These are phyloP conservation scores for Aspergillus tanneri DNA, from an alignment of 2,329 filamentous ascomycete species.

Conservation along the genomic window DNA sequence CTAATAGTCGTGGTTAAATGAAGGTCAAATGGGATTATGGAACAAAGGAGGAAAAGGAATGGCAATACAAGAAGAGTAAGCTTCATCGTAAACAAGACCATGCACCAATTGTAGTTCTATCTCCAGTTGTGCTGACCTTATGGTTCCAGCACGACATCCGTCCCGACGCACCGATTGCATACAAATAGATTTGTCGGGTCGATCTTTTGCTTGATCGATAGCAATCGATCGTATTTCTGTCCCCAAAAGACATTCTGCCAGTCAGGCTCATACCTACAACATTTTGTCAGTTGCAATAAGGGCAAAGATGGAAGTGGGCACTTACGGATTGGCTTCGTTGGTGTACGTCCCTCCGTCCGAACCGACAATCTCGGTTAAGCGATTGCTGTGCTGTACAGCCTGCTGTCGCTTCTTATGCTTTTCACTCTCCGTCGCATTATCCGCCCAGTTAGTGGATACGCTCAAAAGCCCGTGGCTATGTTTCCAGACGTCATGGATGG, in stretches of 20 bases:
- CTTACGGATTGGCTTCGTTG: slow-evolving; percentile 8
- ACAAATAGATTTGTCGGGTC: slow-evolving; percentile 2
- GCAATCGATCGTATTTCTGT: slow-evolving; percentile 1
- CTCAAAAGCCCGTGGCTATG: neutral
- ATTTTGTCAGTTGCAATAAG: neutral
- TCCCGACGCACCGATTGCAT: slow-evolving; percentile 3
- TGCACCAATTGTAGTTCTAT: no score
- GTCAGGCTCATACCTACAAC: slow-evolving; percentile 1
- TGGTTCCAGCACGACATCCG: slow-evolving; percentile 1
- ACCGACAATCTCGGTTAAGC: slow-evolving; percentile 1
- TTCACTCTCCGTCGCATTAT: neutral
- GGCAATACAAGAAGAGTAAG: no score
- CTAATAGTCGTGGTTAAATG: no score
- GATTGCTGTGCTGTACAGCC: neutral
- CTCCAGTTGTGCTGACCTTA: no score
- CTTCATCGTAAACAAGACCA: no score
- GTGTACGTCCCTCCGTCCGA: slow-evolving; percentile 2
- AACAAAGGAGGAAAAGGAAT: no score
- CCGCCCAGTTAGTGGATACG: neutral
- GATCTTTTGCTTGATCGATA: neutral
- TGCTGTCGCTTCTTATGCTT: neutral
- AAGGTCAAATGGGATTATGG: no score
- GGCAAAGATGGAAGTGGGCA: no score
- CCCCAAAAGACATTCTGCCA: slow-evolving; percentile 7
- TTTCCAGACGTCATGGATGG: slow-evolving; percentile 3